These are phyloP conservation scores for Eutrema heterophyllum DNA, from an alignment of 345 rosid genomes.

Conservation along the genomic window DNA sequence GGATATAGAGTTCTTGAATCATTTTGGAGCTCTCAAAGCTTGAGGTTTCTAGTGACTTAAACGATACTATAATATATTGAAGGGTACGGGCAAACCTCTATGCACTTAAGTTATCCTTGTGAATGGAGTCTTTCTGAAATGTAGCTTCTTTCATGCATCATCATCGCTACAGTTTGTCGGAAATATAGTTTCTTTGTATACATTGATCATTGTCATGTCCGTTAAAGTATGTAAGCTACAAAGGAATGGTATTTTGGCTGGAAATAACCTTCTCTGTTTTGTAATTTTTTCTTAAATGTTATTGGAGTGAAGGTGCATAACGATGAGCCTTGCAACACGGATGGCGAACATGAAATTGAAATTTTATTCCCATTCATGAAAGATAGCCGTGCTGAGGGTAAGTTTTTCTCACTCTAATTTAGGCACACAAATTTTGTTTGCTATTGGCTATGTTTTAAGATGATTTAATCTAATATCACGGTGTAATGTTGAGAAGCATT, in stretches of 20 bases:
- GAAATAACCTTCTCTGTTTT: neutral
- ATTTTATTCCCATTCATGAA: slow-evolving; percentile 69
- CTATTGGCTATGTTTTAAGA: neutral
- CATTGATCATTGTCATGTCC: neutral
- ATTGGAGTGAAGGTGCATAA: slow-evolving; percentile 42
- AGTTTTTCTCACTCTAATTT: slow-evolving; percentile 8
- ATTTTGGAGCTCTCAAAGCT: neutral
- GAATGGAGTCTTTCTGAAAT: neutral
- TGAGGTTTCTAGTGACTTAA: neutral
- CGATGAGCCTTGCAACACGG: slow-evolving; percentile 51
- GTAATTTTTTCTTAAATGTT: neutral
- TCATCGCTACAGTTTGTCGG: neutral
- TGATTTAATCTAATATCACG: slow-evolving; percentile 23
- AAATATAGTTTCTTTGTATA: neutral
- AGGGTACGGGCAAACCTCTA: neutral
- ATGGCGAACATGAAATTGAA: slow-evolving; percentile 69
- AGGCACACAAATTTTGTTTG: neutral
- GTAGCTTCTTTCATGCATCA: slow-evolving; percentile 3
- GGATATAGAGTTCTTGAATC: neutral
- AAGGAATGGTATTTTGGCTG: neutral
- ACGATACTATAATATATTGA: neutral
- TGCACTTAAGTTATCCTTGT: neutral
- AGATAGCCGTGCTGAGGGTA: slow-evolving; percentile 52
- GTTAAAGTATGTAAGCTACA: neutral
- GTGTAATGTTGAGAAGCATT: slow-evolving; percentile 47